These are phyloP conservation scores for Fusarium continuum DNA, from an alignment of 2,329 filamentous ascomycete species.

Conservation along the genomic window DNA sequence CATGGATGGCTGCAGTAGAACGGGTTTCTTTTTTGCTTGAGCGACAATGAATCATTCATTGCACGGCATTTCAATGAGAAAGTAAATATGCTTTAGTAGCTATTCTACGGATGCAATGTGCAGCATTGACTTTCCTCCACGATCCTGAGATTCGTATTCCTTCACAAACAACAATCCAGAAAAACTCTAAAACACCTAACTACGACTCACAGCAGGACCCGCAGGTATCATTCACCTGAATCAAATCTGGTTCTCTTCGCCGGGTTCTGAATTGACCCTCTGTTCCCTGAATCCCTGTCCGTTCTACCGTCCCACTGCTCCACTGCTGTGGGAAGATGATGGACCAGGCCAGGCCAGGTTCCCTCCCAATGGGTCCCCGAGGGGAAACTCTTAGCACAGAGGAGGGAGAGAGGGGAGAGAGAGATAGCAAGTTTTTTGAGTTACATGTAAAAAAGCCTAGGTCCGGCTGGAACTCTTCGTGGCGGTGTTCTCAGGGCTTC, in stretches of 20 bases:
- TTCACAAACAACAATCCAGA: no score
- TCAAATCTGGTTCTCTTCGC: constrained; percentile 7
- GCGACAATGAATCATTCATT: not conserved
- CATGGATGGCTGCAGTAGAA: not conserved
- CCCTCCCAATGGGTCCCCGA: not conserved
- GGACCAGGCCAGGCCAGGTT: constrained; percentile 19
- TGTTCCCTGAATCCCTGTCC: constrained; percentile 7
- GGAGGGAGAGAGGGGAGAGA: no score
- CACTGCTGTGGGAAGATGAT: constrained; percentile 34
- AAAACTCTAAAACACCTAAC: no score
- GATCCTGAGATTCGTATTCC: no score
- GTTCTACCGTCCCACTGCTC: constrained; percentile 16
- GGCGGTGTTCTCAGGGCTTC: constrained; percentile 10
- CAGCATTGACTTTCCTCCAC: not conserved
- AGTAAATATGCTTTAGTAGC: no score
- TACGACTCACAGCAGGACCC: not conserved
- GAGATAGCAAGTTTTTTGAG: not conserved
- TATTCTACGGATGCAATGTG: no score
- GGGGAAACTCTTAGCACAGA: not conserved
- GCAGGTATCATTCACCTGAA: constrained; percentile 5
- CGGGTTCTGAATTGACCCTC: constrained; percentile 14
- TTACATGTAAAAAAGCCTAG: constrained; percentile 1
- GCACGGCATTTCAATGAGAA: not conserved
- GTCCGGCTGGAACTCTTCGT: constrained; percentile 17
- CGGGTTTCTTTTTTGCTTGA: not conserved